Base-by-base conservation (phyloP, 1,284 basidiomycete genomes). In the Apiotrichum gamsii region DNA sequence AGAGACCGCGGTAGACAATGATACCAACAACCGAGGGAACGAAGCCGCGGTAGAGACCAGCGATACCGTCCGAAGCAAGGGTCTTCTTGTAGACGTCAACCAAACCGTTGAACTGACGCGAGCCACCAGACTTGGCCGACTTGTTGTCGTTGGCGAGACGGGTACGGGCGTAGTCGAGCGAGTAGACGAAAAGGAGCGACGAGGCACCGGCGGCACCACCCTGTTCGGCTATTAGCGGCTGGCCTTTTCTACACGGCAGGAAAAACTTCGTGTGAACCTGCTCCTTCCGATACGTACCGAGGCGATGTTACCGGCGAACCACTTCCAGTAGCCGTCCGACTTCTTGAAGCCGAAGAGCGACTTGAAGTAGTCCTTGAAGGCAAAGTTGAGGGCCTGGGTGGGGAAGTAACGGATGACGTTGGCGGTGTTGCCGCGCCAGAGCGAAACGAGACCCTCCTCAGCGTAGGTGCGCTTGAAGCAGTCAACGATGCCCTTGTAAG, bases 351-450 rank as follows among this genome's bases (percentile, higher is more conserved):
- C 88, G 72, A 93, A 93, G 50, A 93, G 70, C 15, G 88, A 86
- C 79, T 93, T 93, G 82, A 91, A 93, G 80, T 93, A 93, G 72
- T 93, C 89, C 88, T 93, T 90, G 82, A 90, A 90, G 71, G 88
- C 87, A 69, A 94, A 94, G 84, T 94, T 94, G 65, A 94, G 77
- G 31, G 90, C 90, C 73, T 94, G 90, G 37, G 90, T 94, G 48
- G 90, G 90, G 85, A 94, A 94, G 83, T 94, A 93, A 74, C 90
- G 89, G 76, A 94, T 91, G 74, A 94, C 90, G 76, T 94, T 94
- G 79, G 90, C 90, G 39, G 89, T 91, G 82, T 94, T 94, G 73
- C 90, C 90, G 76, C 90, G 80, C 90, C 90, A 94, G 67, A 94
- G 77, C 15, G 90, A 85, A 51, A 90, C 78, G 49, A 91, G 75